Conservation (phyloP, 768 basidiomycete species). For the Pleurotus platypus region DNA sequence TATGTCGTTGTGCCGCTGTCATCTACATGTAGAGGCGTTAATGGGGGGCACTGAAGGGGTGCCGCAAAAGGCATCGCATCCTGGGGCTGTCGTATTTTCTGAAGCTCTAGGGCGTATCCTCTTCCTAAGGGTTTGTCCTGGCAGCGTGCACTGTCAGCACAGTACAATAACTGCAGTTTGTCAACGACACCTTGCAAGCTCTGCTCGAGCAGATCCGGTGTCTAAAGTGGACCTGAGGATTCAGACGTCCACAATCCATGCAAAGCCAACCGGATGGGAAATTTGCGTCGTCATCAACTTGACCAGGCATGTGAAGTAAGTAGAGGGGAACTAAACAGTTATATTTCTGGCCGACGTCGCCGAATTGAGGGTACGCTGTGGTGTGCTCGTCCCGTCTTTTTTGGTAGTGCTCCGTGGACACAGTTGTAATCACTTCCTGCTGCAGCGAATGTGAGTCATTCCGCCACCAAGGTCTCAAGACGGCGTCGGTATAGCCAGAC, state of each 20-base stretch:
- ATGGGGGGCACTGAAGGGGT: not conserved
- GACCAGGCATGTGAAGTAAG: not conserved
- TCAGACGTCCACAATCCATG: not conserved
- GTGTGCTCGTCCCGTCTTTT: not conserved
- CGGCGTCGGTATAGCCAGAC: not conserved
- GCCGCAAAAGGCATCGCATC: not conserved
- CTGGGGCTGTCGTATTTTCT: not conserved
- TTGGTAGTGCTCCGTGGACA: not conserved
- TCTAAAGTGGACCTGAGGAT: not conserved
- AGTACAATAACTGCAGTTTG: too few relatives aligned
- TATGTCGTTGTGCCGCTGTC: not conserved
- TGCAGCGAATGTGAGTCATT: not conserved
- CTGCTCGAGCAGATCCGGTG: not conserved
- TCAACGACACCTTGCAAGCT: not conserved
- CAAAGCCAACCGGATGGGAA: slow-evolving; percentile 2
- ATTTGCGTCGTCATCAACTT: not conserved
- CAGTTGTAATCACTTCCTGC: not conserved
- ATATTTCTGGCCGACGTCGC: not conserved
- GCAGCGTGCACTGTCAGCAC: too few relatives aligned
- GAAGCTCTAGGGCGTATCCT: not conserved
- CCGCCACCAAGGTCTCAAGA: not conserved
- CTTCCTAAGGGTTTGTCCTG: too few relatives aligned
- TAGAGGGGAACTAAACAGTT: not conserved
- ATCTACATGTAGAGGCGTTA: not conserved
- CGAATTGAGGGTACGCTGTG: not conserved